Conservation (phyloP, 495 filamentous ascomycete species). For the Clavariopsis aquatica region DNA sequence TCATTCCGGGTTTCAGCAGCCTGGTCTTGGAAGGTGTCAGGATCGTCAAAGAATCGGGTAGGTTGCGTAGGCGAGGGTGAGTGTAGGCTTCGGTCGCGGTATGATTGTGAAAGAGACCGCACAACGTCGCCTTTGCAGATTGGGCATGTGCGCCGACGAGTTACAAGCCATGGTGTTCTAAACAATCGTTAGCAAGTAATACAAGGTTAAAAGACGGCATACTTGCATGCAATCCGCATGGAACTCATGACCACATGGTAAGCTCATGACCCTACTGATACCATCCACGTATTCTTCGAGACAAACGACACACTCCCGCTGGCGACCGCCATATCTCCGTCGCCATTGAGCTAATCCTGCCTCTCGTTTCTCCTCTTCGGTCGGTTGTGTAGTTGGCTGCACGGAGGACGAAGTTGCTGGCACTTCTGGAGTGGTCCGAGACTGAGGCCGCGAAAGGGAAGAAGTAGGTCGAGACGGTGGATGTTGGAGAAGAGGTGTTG, state of each 20-base stretch:
- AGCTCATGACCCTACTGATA: conserved; percentile 90
- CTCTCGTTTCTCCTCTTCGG: conserved; percentile 56
- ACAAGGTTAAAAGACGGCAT: conserved; percentile 5
- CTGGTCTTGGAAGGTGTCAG: conserved; percentile 51
- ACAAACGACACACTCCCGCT: conserved; percentile 96
- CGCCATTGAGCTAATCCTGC: conserved; percentile 59
- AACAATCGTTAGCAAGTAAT: conserved; percentile 37
- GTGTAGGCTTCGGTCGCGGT: conserved; percentile 23
- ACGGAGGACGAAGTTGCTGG: conserved; percentile 42
- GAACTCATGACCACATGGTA: conserved; percentile 98
- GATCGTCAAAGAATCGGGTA: conserved; percentile 49
- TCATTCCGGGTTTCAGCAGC: conserved; percentile 48
- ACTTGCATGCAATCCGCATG: conserved; percentile 99
- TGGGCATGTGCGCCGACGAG: conserved; percentile 89
- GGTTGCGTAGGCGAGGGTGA: conserved; percentile 22
- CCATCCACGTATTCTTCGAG: conserved; percentile 96
- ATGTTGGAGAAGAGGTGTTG: conserved; percentile 67
- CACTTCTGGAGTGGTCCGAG: conserved; percentile 62
- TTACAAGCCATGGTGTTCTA: conserved; percentile 97
- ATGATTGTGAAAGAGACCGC: conserved; percentile 53
- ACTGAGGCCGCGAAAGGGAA: conserved; percentile 60
- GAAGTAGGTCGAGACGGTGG: conserved; percentile 32
- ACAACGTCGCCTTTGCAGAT: conserved; percentile 99
- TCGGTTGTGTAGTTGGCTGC: conserved; percentile 27
- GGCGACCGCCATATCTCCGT: conserved; percentile 80